Conservation (phyloP, 352 stramenopile species). For the Pythium myriotylum region DNA sequence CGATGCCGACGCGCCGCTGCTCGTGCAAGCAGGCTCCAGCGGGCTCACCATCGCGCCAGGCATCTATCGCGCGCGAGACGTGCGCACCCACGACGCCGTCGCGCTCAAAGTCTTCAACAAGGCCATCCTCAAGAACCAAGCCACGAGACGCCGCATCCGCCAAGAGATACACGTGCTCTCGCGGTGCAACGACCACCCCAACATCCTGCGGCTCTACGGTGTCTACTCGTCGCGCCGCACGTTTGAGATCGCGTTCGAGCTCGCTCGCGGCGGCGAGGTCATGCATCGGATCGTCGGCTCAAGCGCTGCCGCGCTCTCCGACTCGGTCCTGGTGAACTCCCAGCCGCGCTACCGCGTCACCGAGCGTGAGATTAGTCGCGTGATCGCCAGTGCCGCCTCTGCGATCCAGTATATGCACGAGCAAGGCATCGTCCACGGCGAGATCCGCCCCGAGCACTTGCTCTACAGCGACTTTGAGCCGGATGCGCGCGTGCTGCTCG, state of each 20-base stretch:
- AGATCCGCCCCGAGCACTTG: conserved; percentile 75
- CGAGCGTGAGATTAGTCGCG: conserved; percentile 60
- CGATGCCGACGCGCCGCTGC: background rate
- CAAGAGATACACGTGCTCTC: conserved; percentile 66
- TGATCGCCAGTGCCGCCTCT: conserved; percentile 42
- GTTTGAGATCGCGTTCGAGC: conserved; percentile 78
- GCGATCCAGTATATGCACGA: conserved; percentile 66
- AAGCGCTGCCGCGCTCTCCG: background rate
- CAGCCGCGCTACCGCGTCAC: conserved; percentile 35
- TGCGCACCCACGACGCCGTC: conserved; percentile 64
- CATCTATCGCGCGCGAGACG: conserved; percentile 64
- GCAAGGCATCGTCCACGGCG: conserved; percentile 55
- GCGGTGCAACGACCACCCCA: conserved; percentile 47
- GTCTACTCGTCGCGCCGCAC: conserved; percentile 48
- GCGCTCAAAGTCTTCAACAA: conserved; percentile 73
- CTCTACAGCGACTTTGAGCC: conserved; percentile 70
- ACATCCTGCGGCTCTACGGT: conserved; percentile 71
- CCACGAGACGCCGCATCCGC: conserved; percentile 59
- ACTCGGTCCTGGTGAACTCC: background rate
- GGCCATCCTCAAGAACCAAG: conserved; percentile 41
- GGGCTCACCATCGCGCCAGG: conserved; percentile 31
- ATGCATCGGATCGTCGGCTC: conserved; percentile 38
- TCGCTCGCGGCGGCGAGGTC: conserved; percentile 67
- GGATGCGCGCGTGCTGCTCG: conserved; percentile 62
- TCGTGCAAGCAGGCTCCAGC: conserved; percentile 1